Conservation (phyloP, 192 early-diverging fungal species). For the Tieghemiomyces parasiticus region DNA sequence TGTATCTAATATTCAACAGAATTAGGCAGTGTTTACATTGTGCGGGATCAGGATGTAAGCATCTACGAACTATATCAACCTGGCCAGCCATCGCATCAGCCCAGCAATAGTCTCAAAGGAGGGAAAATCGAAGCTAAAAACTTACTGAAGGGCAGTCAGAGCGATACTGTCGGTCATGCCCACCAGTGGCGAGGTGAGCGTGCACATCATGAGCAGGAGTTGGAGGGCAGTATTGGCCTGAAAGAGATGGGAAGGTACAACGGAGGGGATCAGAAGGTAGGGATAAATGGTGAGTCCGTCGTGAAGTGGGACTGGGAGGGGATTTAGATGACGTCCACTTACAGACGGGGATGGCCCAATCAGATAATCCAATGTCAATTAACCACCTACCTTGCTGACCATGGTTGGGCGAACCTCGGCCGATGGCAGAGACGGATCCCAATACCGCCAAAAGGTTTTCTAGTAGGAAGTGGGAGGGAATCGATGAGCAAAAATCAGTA, state of each 20-base stretch:
- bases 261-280: no score
- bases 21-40: neutral
- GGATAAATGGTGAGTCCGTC: no score
- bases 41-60: no score
- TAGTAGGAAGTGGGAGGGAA: constrained; percentile 15
- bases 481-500: no score
- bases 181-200: constrained; percentile 56
- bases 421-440: constrained; percentile 77
- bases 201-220: constrained; percentile 59
- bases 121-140: no score
- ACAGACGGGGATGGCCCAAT: no score
- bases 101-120: no score
- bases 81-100: no score
- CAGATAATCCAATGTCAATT: constrained; percentile 12
- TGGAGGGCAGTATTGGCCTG: constrained; percentile 76
- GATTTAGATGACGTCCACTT: no score
- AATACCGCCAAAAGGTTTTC: constrained; percentile 74
- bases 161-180: constrained; percentile 36
- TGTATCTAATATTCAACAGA: constrained; percentile 29
- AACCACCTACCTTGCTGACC: constrained; percentile 53
- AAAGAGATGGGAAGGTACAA: no score
- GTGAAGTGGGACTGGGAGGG: no score
- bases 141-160: constrained; percentile 46
- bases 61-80: no score
- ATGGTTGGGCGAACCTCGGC: constrained; percentile 80